Evolutionary conservation across 805 yeast genomes (phyloP), one percentile per base, ranked within the genome.

Genomic region (Kodamaea nitidulidarum): DNA sequence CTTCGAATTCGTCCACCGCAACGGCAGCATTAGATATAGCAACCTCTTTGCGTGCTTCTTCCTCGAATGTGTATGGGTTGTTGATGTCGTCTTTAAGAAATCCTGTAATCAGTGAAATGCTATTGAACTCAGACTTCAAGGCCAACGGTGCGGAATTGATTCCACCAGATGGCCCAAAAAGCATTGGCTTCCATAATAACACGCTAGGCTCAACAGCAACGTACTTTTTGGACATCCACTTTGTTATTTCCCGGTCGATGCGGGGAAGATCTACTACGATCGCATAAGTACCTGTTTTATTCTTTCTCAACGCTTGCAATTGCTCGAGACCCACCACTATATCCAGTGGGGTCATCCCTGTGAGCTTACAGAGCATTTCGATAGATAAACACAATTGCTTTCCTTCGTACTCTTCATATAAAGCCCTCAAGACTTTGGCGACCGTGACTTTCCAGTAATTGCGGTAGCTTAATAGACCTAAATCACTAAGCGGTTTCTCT

Each of bases 301-400:
- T 69, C 24, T 71, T 62, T 1, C 76, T 63, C 15, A 93, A 63
- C 7, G 83, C 79, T 17, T 77, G 71, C 20, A 91, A 61, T 41
- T 80, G 83, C 58, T 93, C 98, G 15, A 93, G 65, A 0, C 95
- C 95, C 33, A 84, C 85, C 4, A 91, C 72, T 0, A 90, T 88
- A 60, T 93, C 98, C 10, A 91, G 83, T 7, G 84, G 74, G 2
- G 75, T 81, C 90, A 93, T 84, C 0, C 97, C 97, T 0, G 96
- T 86, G 9, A 76, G 54, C 40, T 73, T 75, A 3, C 90, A 68
- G 14, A 91, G 52, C 36, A 72, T 79, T 15, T 78, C 75, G 11
- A 91, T 71, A 0, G 90, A 75, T 1, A 79, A 39, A 2, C 56
- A 15, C 17, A 7, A 26, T 20, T 16, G 21, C 20, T 18, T 21